Base-by-base conservation (phyloP, 495 filamentous ascomycete species). In the Pyrenula aspistea region DNA sequence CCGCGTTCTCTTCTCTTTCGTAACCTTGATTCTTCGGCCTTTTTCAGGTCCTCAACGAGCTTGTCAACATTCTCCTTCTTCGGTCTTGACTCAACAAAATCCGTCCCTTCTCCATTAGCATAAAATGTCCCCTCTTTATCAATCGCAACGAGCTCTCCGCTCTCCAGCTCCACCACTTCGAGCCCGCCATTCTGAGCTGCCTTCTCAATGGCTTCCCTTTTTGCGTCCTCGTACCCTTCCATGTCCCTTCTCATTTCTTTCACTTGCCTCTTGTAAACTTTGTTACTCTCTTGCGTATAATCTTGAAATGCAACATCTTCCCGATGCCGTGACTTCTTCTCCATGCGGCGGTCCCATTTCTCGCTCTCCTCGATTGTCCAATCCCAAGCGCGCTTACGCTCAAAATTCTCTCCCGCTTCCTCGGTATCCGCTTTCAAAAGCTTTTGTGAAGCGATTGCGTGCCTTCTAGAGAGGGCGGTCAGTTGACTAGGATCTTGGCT, bases 321-420 rank as follows among this genome's bases (percentile, higher is more conserved):
- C 54, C 87, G 81, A 67, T 89, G 88, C 23, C 80, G 77, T 59
- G 82, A 83, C 73, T 91, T 94, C 79, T 95, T 95, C 58, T 81
- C 85, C 73, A 91, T 76, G 21, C 90, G 83, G 69, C 83, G 84
- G 66, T 98, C 93, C 93, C 93, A 98, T 55, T 83, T 82, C 72
- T 96, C 93, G 51, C 81, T 83, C 71, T 98, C 93, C 23, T 96
- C 93, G 15, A 91, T 73, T 0, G 93, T 97, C 91, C 92, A 97
- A 69, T 97, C 94, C 93, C 93, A 97, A 1, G 92, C 91, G 24
- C 94, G 84, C 73, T 97, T 96, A 57, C 93, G 86, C 71, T 98
- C 94, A 64, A 96, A 98, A 68, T 96, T 91, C 59, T 88, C 89
- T 11, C 92, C 91, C 0, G 77, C 75, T 12, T 87, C 89, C 66